phyloP scores from a whole-genome alignment of 176 grass and related monocot genomes.

The Neostapfia colusana region DNA sequence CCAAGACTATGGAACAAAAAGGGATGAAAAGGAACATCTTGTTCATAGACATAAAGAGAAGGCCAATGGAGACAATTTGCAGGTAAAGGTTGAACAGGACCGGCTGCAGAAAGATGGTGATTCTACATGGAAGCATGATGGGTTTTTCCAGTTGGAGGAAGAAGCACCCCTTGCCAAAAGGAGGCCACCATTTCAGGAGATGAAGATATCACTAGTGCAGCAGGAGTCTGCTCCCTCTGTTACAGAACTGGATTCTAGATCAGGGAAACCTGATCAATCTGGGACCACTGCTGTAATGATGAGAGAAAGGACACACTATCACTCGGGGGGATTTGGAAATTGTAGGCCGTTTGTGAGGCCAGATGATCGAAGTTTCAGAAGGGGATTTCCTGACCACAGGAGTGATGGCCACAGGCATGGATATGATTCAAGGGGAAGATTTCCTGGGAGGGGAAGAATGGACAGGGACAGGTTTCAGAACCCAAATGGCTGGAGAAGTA shows the following conservation, averaged over 20 bases:
- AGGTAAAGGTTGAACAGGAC: constrained; percentile 36
- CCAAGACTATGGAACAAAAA: constrained; percentile 61
- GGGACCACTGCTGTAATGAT: constrained; percentile 38
- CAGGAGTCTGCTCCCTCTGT: constrained; percentile 39
- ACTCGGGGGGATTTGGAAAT: constrained; percentile 33
- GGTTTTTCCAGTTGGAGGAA: constrained; percentile 61
- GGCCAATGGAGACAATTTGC: constrained; percentile 33
- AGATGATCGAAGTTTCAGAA: constrained; percentile 52
- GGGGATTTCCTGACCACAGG: constrained; percentile 56
- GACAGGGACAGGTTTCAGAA: constrained; percentile 55
- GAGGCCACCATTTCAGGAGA: constrained; percentile 59
- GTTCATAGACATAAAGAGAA: constrained; percentile 42
- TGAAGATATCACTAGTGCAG: constrained; percentile 32
- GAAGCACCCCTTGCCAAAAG: constrained; percentile 43
- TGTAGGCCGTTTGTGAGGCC: constrained; percentile 24
- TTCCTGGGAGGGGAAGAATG: constrained; percentile 57
- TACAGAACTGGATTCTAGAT: constrained; percentile 33
- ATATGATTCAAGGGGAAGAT: constrained; percentile 60
- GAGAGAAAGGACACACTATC: constrained; percentile 53
- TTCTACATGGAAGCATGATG: constrained; percentile 66
- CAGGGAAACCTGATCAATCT: constrained; percentile 43
- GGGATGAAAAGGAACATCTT: constrained; percentile 50
- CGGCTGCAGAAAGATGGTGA: constrained; percentile 40
- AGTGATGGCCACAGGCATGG: constrained; percentile 46
- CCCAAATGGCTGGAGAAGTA: constrained; percentile 39